A percentile compares a stretch with the other conserved stretches of the same genome.
Conservation (phyloP, 768 basidiomycete genomes). For the Tricholoma sp. region DNA sequence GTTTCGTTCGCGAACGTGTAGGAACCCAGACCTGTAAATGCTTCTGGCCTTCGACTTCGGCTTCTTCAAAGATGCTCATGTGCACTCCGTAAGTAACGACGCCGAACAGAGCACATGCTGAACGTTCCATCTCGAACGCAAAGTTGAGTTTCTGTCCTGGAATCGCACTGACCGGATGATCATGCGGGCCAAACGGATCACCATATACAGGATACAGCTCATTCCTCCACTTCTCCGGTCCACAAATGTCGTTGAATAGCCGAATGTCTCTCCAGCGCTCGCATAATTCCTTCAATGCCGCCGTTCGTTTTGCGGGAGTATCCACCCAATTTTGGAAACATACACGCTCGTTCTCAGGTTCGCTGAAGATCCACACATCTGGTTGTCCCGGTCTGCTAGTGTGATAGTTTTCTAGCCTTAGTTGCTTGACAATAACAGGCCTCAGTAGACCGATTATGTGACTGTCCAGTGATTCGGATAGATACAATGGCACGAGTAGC, state of each 20-base stretch:
- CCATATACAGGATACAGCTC: constrained; percentile 80
- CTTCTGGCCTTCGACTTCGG: constrained; percentile 26
- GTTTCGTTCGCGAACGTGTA: constrained; percentile 78
- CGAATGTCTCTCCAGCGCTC: constrained; percentile 70
- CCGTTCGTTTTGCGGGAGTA: constrained; percentile 55
- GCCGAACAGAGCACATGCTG: constrained; percentile 86
- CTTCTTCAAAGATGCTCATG: constrained; percentile 66
- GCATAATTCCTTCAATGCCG: constrained; percentile 59
- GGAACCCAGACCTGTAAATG: constrained; percentile 80
- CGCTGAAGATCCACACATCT: constrained; percentile 37
- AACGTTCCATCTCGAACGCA: constrained; percentile 85
- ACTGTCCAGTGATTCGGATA: constrained; percentile 44
- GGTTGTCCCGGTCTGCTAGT: constrained; percentile 20
- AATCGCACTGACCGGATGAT: constrained; percentile 35
- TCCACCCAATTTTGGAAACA: constrained; percentile 49
- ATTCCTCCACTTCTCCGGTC: constrained; percentile 75
- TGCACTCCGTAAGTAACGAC: constrained; percentile 91
- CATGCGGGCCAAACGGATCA: constrained; percentile 58
- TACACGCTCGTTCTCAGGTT: constrained; percentile 28
- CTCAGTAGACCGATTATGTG: constrained; percentile 59
- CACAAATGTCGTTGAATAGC: constrained; percentile 59
- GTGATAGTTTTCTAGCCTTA: constrained; percentile 45
- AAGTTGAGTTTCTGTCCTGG: constrained; percentile 45
- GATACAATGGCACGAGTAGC: constrained; percentile 49
- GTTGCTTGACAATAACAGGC: constrained; percentile 48